Base-by-base conservation (phyloP, 148 eudicot species). In the Rhododendron henanense region DNA sequence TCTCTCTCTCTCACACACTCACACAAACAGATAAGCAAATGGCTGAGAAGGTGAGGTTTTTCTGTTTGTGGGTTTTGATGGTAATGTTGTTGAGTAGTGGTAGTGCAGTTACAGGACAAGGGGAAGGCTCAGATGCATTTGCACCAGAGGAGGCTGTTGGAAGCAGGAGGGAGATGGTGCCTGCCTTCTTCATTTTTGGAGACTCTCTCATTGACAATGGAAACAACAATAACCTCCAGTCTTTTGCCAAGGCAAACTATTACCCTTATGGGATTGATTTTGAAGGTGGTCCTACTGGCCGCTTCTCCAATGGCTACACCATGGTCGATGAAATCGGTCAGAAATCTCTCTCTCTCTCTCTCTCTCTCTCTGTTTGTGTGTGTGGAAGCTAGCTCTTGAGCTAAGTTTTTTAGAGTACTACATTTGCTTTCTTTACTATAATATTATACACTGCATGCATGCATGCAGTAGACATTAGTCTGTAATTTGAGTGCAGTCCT, bases 141-240 rank as follows among this genome's bases (percentile, higher is more conserved):
- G n/a, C 83, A 21, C 73, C 84, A 3, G 57, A 65, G 0, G 91
- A 53, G 2, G 86, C 25, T 11, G 86, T 4, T 5, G 74, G 35
- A 63, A 53, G 87, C 19, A 84, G 84, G 37, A 84, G 69, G 61
- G 93, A 81, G 51, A 44, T 91, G 88, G 96, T 94, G 25, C 99
- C 99, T 1, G 98, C 99, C 0, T 89, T 96, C 93, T 96, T 94
- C 77, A 87, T 95, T 48, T 96, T 96, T 79, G 98, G 99, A 50
- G 99, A 96, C 93, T 96, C 98, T 8, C 87, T 96, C 10, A 92
- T 96, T 50, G 99, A 96, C 88, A 96, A 92, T 88, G 99, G 98
- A 10, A 96, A 96, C 81, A 96, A 95, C 86, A 96, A 96, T 63
- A 86, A 94, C 77, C 87, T 96, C 63, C 93, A 95, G 65, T 92